phyloP scores from a whole-genome alignment of 495 filamentous ascomycete species.

The Penicillium steckii region DNA sequence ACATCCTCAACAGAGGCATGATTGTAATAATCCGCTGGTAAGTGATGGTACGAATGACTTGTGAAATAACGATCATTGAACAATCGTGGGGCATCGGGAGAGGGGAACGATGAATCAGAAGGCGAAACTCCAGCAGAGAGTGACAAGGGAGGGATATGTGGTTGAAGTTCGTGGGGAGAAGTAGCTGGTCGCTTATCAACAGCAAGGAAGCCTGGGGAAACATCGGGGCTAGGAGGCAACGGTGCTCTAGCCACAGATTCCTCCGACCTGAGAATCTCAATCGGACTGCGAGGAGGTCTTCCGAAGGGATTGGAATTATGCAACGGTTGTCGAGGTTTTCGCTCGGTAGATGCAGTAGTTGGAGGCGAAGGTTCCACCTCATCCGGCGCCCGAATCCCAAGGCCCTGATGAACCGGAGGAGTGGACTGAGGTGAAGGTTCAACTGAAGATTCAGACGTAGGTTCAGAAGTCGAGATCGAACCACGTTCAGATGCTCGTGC shows the following conservation, averaged over 20 bases:
- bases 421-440: conserved; percentile 6
- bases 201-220: conserved; percentile 43
- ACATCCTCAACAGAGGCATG: conserved; percentile 83
- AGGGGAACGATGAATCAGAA: conserved; percentile 48
- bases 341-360: not conserved
- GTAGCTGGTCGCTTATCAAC: conserved; percentile 49
- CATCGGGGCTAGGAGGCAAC: conserved; percentile 38
- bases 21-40: conserved; percentile 54
- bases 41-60: conserved; percentile 55
- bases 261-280: conserved; percentile 34
- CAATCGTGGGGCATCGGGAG: conserved; percentile 55
- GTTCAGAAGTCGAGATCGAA: too few relatives aligned
- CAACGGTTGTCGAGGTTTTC: conserved; percentile 10
- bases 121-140: conserved; percentile 39
- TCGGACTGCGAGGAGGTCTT: conserved; percentile 18
- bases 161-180: conserved; percentile 53
- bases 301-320: conserved; percentile 5
- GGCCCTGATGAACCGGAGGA: conserved; percentile 33
- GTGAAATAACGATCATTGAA: conserved; percentile 43
- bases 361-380: not conserved
- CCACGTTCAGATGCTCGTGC: not conserved
- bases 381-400: conserved; percentile 49
- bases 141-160: conserved; percentile 46
- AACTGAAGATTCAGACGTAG: not conserved
- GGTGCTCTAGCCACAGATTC: conserved; percentile 22